These are phyloP conservation scores for Hanseniaspora singularis DNA, from an alignment of 805 yeast species.

Conservation along the genomic window DNA sequence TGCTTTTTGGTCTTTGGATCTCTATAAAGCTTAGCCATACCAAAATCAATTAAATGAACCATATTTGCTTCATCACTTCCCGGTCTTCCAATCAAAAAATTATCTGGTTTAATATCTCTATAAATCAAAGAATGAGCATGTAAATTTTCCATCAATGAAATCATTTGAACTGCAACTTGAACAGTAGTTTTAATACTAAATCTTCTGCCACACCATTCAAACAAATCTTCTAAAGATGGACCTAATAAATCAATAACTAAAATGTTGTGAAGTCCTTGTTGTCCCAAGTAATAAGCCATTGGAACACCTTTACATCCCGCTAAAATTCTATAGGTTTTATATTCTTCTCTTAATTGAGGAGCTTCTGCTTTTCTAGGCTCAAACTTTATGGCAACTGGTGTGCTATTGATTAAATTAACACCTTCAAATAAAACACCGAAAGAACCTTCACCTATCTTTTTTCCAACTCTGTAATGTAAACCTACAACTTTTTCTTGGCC, in stretches of 20 bases:
- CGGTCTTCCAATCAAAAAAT: constrained; percentile 85
- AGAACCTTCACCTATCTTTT: constrained; percentile 96
- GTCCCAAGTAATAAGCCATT: constrained; percentile 95
- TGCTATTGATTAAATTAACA: constrained; percentile 76
- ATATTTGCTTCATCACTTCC: constrained; percentile 71
- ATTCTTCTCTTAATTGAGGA: constrained; percentile 93
- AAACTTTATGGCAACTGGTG: constrained; percentile 91
- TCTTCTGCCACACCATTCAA: constrained; percentile 95
- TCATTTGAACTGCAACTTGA: constrained; percentile 92
- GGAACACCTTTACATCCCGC: constrained; percentile 81
- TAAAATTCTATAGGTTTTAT: constrained; percentile 82
- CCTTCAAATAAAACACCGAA: constrained; percentile 98
- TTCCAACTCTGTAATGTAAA: constrained; percentile 90
- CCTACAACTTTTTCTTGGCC: constrained; percentile 47
- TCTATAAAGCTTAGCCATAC: constrained; percentile 96
- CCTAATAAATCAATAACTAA: constrained; percentile 89
- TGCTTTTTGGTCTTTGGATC: constrained; percentile 93
- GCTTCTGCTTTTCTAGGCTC: constrained; percentile 96
- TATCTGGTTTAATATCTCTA: constrained; percentile 96
- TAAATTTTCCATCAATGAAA: constrained; percentile 68
- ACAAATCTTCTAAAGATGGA: constrained; percentile 88
- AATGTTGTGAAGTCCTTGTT: constrained; percentile 93
- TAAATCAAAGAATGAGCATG: constrained; percentile 86
- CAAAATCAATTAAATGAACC: constrained; percentile 88
- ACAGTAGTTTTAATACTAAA: constrained; percentile 81